Conservation (phyloP, 441 rosid genomes). For the Syzygium syzygioides region DNA sequence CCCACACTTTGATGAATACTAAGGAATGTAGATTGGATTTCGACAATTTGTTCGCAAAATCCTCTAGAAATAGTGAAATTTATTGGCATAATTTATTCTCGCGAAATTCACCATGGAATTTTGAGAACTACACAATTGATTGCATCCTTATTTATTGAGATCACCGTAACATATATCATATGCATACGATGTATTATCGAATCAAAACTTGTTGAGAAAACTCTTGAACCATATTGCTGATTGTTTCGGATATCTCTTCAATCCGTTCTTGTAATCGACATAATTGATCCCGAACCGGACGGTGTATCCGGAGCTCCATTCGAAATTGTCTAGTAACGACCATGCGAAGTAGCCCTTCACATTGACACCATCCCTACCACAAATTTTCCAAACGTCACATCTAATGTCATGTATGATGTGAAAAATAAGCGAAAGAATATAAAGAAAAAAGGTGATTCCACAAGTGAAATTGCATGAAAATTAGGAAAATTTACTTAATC, state of each 20-base stretch:
- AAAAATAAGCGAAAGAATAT: background rate
- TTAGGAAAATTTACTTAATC: background rate
- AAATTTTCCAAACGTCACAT: background rate
- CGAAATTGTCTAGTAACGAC: background rate
- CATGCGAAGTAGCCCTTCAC: background rate
- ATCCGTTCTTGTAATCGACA: background rate
- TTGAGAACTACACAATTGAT: background rate
- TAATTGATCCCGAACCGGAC: background rate
- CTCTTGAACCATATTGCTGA: background rate
- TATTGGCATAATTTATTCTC: background rate
- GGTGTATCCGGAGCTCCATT: background rate
- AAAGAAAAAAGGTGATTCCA: background rate
- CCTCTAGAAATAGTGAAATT: background rate
- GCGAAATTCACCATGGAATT: background rate
- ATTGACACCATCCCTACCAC: background rate
- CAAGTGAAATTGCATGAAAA: background rate
- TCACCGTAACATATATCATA: too few relatives aligned
- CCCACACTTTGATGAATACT: too few relatives aligned
- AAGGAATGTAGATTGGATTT: too few relatives aligned
- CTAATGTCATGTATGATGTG: background rate
- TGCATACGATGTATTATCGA: too few relatives aligned
- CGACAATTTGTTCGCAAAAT: background rate
- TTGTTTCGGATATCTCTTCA: background rate
- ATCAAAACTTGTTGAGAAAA: background rate
- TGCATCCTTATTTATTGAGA: background rate